A percentile compares a stretch with the other conserved stretches of the same genome.
Conservation (phyloP, 2,329 filamentous ascomycete genomes). For the Diaporthe australafricana region DNA sequence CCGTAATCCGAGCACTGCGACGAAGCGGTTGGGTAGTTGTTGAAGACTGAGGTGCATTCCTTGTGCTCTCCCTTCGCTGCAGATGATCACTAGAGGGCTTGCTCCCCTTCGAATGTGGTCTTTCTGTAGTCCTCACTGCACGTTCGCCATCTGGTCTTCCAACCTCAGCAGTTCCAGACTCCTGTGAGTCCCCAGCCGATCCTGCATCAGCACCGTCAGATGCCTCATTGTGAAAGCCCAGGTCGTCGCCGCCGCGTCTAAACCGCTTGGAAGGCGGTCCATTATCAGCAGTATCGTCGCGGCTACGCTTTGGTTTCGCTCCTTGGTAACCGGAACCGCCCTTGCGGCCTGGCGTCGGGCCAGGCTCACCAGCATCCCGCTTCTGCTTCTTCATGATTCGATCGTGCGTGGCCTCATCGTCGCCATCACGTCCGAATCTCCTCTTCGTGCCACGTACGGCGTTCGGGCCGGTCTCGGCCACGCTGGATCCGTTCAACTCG, state of each 20-base stretch:
- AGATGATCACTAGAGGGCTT: not conserved
- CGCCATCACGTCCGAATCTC: not conserved
- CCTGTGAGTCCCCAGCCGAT: not conserved
- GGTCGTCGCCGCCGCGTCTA: not conserved
- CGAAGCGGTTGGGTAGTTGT: not conserved
- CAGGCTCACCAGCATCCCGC: conserved; percentile 7
- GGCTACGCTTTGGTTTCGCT: conserved; percentile 4
- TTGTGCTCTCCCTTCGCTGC: conserved; percentile 4
- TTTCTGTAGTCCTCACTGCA: conserved; percentile 1
- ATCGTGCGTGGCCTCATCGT: not conserved
- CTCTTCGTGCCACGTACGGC: conserved; percentile 10
- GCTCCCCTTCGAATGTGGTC: not conserved
- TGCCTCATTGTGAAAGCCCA: not conserved
- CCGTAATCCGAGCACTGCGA: conserved; percentile 17
- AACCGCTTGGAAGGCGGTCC: conserved; percentile 1
- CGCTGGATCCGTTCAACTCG: conserved; percentile 38
- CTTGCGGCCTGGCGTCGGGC: not conserved
- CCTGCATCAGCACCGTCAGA: not conserved
- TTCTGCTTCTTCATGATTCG: conserved; percentile 9
- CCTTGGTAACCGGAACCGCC: not conserved
- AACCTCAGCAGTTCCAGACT: not conserved
- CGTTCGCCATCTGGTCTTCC: not conserved
- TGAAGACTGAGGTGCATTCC: not conserved
- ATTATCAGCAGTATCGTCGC: not conserved
- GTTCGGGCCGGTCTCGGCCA: not conserved